Evolutionary conservation across 169 alveolate genomes (phyloP).

Genomic region (Eimeria necatrix): DNA sequence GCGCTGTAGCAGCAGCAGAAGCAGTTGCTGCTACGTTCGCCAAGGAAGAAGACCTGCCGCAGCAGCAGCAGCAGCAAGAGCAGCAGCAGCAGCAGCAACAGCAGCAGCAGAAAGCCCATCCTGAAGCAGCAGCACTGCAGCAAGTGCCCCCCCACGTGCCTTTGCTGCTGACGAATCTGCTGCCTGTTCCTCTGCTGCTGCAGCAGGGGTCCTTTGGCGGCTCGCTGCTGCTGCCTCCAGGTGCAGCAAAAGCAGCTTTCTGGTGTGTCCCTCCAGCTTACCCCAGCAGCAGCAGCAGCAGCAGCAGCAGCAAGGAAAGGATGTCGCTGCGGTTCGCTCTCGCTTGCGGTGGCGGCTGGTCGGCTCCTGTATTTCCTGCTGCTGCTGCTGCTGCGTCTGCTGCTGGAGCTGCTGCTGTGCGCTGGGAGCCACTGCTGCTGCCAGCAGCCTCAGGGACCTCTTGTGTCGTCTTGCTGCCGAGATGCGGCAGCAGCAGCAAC

Average conservation of each 20-base stretch:
- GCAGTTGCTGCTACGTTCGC: slow-evolving; percentile 41
- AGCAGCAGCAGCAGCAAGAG: background rate
- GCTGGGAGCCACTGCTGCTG: slow-evolving; percentile 60
- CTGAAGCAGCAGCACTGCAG: slow-evolving; percentile 34
- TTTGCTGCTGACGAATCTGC: slow-evolving; percentile 40
- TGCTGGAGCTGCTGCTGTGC: slow-evolving; percentile 19
- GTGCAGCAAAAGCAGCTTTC: slow-evolving; percentile 51
- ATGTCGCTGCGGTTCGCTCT: slow-evolving; percentile 55
- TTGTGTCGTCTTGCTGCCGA: slow-evolving; percentile 25
- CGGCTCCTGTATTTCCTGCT: slow-evolving; percentile 49
- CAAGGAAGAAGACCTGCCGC: background rate
- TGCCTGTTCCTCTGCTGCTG: slow-evolving; percentile 67
- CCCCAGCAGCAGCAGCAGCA: slow-evolving; percentile 64
- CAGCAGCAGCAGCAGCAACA: slow-evolving; percentile 42
- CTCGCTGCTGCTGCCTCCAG: slow-evolving; percentile 60
- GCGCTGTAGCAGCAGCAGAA: slow-evolving; percentile 55
- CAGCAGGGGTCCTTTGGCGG: slow-evolving; percentile 51
- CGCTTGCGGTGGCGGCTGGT: slow-evolving; percentile 75
- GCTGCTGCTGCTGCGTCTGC: slow-evolving; percentile 42
- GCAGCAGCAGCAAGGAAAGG: slow-evolving; percentile 25
- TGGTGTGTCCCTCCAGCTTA: slow-evolving; percentile 21
- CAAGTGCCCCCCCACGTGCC: slow-evolving; percentile 52
- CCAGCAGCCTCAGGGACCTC: slow-evolving; percentile 58
- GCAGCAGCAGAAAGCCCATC: background rate
- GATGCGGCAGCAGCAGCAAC: slow-evolving; percentile 63